Evolutionary conservation across 306 rosid species (phyloP).

Genomic region (Prunus mume): DNA sequence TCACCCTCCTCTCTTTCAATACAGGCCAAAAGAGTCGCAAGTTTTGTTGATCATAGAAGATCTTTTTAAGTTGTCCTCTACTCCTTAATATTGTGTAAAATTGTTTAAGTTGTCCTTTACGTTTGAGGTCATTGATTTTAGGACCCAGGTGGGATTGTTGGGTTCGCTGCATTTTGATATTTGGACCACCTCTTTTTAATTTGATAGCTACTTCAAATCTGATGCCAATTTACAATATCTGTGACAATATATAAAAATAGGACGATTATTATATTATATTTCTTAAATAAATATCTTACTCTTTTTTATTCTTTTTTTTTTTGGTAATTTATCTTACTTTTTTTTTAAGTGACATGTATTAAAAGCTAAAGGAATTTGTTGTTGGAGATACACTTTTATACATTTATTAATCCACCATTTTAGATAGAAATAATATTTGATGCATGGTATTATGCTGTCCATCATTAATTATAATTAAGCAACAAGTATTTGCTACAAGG

Average conservation of each 20-base stretch:
- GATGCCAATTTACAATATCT: background rate
- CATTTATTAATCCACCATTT: background rate
- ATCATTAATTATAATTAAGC: background rate
- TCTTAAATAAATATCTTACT: background rate
- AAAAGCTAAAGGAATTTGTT: too few species aligned
- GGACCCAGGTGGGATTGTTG: slow-evolving; percentile 7
- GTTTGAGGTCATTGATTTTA: slow-evolving; percentile 14
- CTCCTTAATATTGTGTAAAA: too few species aligned
- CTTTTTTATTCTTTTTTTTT: background rate
- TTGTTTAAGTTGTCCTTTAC: background rate
- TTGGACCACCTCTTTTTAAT: slow-evolving; percentile 2
- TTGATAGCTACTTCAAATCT: background rate
- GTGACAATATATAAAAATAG: background rate
- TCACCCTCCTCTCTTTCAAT: too few species aligned
- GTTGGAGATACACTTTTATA: too few species aligned
- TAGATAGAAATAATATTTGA: background rate
- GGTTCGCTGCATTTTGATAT: slow-evolving; percentile 6
- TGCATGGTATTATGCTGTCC: background rate
- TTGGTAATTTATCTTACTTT: background rate
- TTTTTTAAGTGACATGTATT: too few species aligned
- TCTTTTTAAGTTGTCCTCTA: background rate
- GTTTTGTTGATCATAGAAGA: background rate
- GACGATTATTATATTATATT: too few species aligned
- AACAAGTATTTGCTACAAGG: background rate
- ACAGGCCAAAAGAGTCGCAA: background rate